Evolutionary conservation across 1,284 basidiomycete genomes (phyloP).

Genomic region (Coniophora puteana): DNA sequence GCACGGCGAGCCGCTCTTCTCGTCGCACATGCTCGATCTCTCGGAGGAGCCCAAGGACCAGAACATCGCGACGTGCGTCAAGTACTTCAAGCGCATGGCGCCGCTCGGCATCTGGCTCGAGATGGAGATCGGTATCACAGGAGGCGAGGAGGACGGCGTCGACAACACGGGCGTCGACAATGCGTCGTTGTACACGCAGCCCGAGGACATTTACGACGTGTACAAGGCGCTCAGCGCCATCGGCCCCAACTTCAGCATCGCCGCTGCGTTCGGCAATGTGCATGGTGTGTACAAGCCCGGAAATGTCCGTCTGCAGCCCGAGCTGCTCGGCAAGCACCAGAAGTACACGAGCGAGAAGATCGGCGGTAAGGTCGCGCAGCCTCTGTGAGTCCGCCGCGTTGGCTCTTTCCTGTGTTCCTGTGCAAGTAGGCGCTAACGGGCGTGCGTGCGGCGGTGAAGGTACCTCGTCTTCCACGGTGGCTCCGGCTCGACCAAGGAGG

Average conservation of each 20-base stretch:
- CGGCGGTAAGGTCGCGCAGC: constrained; percentile 65
- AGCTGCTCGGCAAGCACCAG: constrained; percentile 93
- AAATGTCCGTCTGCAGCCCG: constrained; percentile 87
- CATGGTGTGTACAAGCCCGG: constrained; percentile 87
- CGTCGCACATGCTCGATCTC: constrained; percentile 99
- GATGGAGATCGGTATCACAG: constrained; percentile 99
- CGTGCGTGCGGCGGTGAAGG: constrained; percentile 45
- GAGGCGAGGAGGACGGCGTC: constrained; percentile 99
- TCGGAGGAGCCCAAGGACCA: constrained; percentile 98
- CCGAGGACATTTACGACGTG: constrained; percentile 94
- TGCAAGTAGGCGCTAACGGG: background rate
- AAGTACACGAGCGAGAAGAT: constrained; percentile 71
- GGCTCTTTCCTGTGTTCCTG: background rate
- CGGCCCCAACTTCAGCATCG: constrained; percentile 91
- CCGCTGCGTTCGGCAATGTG: constrained; percentile 85
- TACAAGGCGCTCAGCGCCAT: constrained; percentile 82
- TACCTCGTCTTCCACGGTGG: constrained; percentile 99
- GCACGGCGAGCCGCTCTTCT: constrained; percentile 92
- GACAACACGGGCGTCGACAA: constrained; percentile 97
- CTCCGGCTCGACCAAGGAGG: constrained; percentile 95
- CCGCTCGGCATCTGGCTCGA: constrained; percentile 95
- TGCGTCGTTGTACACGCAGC: constrained; percentile 93
- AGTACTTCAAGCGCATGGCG: constrained; percentile 97
- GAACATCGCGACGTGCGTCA: constrained; percentile 91
- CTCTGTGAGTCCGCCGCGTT: constrained; percentile 84